Evolutionary conservation across 139 green algal species (phyloP), one percentile per base, ranked within the genome.

Genomic region (Volvox africanus): DNA sequence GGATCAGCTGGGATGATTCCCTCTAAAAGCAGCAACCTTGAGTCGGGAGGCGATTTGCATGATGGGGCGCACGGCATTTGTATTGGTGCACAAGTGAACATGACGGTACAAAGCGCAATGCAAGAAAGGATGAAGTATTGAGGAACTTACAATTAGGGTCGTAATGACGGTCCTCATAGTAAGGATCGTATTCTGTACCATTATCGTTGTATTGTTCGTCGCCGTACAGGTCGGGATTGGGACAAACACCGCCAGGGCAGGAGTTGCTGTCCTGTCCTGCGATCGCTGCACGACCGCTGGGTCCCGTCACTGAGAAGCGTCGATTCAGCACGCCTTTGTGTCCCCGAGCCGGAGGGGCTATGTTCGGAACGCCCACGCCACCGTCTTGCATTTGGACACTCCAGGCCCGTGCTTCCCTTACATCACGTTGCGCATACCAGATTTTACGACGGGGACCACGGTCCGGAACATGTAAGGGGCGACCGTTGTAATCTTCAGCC

Each of bases 131-230:
- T 55, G 44, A n/a, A n/a, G n/a, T n/a, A n/a, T n/a, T n/a, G n/a
- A n/a, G n/a, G n/a, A 5, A 65, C 85, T 89, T 68, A 89, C 73
- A 90, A 3, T 36, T 77, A 0, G 86, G 86, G 71, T 90, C 86
- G 30, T 84, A 90, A 55, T 84, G 71, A 21, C 82, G 44, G 44
- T 55, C 44, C 44, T 55, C 1, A 24, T 90, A 73, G n/a, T 90
- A 83, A 21, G 28, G 35, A 5, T 79, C 61, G 9, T 14, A 55
- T 14, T 55, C 44, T 55, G 44, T 9, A 55, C 44, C 44, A 9
- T 9, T 9, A 14, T 5, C 44, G 44, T 9, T 55, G 44, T 55
- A 55, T 55, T 5, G 44, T 55, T 55, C 81, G 17, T 77, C n/a
- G n/a, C 32, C 61, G 81, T 77, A 61, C 37, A 87, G 13, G 32